These are phyloP conservation scores for Ramaria sp. DNA, from an alignment of 768 basidiomycete species.

Conservation along the genomic window DNA sequence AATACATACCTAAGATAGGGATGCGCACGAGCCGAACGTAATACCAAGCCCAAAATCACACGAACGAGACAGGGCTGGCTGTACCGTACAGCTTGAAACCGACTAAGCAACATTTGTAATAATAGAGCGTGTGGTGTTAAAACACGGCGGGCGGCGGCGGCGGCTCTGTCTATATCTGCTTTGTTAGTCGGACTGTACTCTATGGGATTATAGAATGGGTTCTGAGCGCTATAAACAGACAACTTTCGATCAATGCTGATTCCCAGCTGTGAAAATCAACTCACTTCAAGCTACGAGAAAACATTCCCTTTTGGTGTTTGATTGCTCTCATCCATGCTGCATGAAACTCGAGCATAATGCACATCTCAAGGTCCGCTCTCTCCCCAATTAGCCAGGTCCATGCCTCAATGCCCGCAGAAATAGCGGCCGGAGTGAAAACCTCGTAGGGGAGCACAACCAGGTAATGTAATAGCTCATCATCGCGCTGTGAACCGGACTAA, in stretches of 20 bases:
- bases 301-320: slow-evolving; percentile 67
- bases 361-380: slow-evolving; percentile 70
- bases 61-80: slow-evolving; percentile 75
- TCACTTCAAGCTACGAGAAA: slow-evolving; percentile 73
- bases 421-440: slow-evolving; percentile 75
- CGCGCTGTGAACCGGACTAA: slow-evolving; percentile 39
- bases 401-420: slow-evolving; percentile 81
- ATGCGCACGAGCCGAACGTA: slow-evolving; percentile 66
- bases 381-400: slow-evolving; percentile 97
- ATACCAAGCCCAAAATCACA: slow-evolving; percentile 72
- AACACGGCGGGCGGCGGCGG: slow-evolving; percentile 57
- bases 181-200: slow-evolving; percentile 88
- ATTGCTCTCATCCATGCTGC: slow-evolving; percentile 84
- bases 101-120: slow-evolving; percentile 80
- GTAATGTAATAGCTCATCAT: slow-evolving; percentile 77
- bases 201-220: slow-evolving; percentile 81
- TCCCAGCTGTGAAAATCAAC: slow-evolving; percentile 18
- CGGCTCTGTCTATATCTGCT: slow-evolving; percentile 64
- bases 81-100: slow-evolving; percentile 90
- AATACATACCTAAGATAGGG: slow-evolving; percentile 57
- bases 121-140: slow-evolving; percentile 78
- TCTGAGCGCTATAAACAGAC: slow-evolving; percentile 48
- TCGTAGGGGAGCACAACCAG: slow-evolving; percentile 83
- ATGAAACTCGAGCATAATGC: slow-evolving; percentile 75
- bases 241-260: neutral